Evolutionary conservation across 2,329 filamentous ascomycete species (phyloP).

Genomic region (Amphichorda felina): DNA sequence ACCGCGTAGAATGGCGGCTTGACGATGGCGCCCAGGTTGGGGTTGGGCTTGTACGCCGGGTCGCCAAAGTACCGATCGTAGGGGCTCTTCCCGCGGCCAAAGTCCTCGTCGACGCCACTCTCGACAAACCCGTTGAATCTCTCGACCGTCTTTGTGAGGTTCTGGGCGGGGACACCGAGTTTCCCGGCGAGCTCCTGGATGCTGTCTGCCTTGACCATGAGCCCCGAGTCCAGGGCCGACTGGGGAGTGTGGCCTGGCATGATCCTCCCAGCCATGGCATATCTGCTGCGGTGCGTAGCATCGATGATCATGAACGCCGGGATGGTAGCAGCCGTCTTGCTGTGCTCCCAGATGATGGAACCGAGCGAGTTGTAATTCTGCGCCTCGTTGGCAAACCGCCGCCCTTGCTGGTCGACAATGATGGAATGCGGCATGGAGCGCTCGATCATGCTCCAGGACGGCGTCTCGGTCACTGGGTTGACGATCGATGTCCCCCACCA

Average conservation of each 20-base stretch:
- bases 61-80: slow-evolving; percentile 21
- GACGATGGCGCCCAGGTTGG: slow-evolving; percentile 12
- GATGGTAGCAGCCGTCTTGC: slow-evolving; percentile 10
- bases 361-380: slow-evolving; percentile 16
- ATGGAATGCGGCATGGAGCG: slow-evolving; percentile 18
- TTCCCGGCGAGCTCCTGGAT: slow-evolving; percentile 13
- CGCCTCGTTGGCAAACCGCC: slow-evolving; percentile 21
- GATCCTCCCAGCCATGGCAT: slow-evolving; percentile 10
- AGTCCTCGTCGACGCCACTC: slow-evolving; percentile 18
- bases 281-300: slow-evolving; percentile 15
- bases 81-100: slow-evolving; percentile 15
- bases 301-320: slow-evolving; percentile 20
- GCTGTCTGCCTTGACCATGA: slow-evolving; percentile 11
- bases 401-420: slow-evolving; percentile 18
- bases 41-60: slow-evolving; percentile 13
- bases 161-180: slow-evolving; percentile 9
- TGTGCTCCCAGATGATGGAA: slow-evolving; percentile 9
- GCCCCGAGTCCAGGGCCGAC: slow-evolving; percentile 9
- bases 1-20: slow-evolving; percentile 11
- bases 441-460: slow-evolving; percentile 14
- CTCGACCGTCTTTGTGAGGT: slow-evolving; percentile 12
- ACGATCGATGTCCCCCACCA: slow-evolving; percentile 21
- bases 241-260: slow-evolving; percentile 7
- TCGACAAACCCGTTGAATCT: slow-evolving; percentile 16
- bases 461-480: slow-evolving; percentile 10